Evolutionary conservation across 2,329 filamentous ascomycete species (phyloP), one percentile per base, ranked within the genome.

Genomic region (Emmonsiellopsis sp.): DNA sequence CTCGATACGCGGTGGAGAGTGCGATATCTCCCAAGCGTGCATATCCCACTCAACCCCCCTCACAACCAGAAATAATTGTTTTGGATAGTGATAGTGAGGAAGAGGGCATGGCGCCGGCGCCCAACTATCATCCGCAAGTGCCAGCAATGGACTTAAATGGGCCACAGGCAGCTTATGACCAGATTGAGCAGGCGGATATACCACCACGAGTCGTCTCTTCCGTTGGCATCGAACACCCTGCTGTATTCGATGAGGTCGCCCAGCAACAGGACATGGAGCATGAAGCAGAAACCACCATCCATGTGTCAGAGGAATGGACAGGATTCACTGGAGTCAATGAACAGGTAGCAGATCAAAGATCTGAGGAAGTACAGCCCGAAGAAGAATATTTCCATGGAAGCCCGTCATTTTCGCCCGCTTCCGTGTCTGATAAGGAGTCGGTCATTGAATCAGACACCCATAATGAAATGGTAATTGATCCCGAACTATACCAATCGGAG

Each of bases 1-100:
- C 33, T 40, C 33, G 11, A 27, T 17, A 11, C 37, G 37, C 11
- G 6, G 50, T 45, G 8, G 50, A 39, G 39, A 27, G 39, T 34
- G 8, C 34, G 1, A 6, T 32, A n/a, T 37, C 47, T 31, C 47
- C 47, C 7, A n/a, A 36, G 39, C 17, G 37, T 11, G 13, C n/a
- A 40, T 51, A 51, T 51, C 36, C 53, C 14, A 27, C 54, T 7
- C 53, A 54, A 21, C 60, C 54, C 46, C 58, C 46, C 5, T 52
- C 55, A 1, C 58, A 63, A 13, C 62, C 62, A 13, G 71, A 73
- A 56, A 55, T 73, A 39, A 72, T 73, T 49, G 66, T 72, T 31
- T 44, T 73, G 11, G 71, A 72, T 53, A 72, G 69, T 54, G 69
- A 72, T 33, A 67, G 71, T 49, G 70, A 72, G 49, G 57, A 48